phyloP scores from a whole-genome alignment of 306 rosid species.

The Trifolium pratense region DNA sequence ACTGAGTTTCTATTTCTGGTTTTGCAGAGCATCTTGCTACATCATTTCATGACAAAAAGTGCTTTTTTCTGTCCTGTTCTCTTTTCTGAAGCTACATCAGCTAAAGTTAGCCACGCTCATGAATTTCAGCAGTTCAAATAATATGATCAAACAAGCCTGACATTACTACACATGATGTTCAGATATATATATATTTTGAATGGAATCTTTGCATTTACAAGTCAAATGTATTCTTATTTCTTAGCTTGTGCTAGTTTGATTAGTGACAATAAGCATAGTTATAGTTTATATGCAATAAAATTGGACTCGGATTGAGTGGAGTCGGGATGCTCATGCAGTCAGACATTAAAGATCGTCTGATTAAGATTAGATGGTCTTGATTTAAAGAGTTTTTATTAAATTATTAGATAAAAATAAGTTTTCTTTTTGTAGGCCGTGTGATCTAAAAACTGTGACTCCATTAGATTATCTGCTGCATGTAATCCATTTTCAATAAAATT shows the following conservation, averaged over 20 bases:
- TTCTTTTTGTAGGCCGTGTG: too few relatives aligned
- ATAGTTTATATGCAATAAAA: too few relatives aligned
- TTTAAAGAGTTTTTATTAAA: too few relatives aligned
- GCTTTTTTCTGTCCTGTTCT: constrained; percentile 9
- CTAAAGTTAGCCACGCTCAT: constrained; percentile 48
- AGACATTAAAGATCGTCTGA: too few relatives aligned
- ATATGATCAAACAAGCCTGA: constrained; percentile 5
- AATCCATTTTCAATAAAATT: too few relatives aligned
- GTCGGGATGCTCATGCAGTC: too few relatives aligned
- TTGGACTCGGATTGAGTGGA: too few relatives aligned
- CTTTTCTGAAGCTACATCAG: constrained; percentile 30
- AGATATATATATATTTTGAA: neutral
- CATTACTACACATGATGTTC: constrained; percentile 23
- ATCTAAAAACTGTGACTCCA: too few relatives aligned
- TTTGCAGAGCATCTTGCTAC: constrained; percentile 53
- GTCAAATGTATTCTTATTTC: neutral
- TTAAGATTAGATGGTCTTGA: too few relatives aligned
- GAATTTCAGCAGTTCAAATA: constrained; percentile 46
- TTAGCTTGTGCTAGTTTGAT: neutral
- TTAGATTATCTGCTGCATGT: too few relatives aligned
- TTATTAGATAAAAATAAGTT: too few relatives aligned
- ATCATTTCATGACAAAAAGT: constrained; percentile 48
- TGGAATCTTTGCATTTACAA: neutral
- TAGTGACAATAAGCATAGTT: neutral
- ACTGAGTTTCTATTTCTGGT: constrained; percentile 39